Evolutionary conservation across 768 basidiomycete genomes (phyloP), one percentile per base, ranked within the genome.

Genomic region (Jaapia argillacea): DNA sequence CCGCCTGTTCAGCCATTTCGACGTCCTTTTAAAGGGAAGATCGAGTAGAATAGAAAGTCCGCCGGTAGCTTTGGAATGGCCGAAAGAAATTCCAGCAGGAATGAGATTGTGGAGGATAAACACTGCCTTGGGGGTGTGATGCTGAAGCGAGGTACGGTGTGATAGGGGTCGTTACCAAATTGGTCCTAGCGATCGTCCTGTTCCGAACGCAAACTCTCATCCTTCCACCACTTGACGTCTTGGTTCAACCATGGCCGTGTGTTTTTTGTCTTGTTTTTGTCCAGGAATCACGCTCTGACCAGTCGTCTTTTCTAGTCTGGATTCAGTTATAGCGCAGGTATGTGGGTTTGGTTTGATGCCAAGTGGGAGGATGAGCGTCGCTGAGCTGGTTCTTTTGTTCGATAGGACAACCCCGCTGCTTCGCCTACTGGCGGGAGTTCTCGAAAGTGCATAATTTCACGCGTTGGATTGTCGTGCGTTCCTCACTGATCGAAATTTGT

Each of bases 341-440:
- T 41, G 68, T 45, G 12, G 4, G n/a, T n/a, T n/a, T n/a, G n/a
- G n/a, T n/a, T 37, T 6, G 12, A 27, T 20, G 36, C 18, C 42
- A 24, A n/a, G 18, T 2, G 14, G 16, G 4, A 13, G 31, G 25
- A 36, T n/a, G 22, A 38, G 24, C 24, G 6, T 45, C 13, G 25
- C 43, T 21, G 37, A 24, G n/a, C n/a, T 23, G 7, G 26, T 42
- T 28, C 49, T 35, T 49, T 24, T 45, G n/a, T n/a, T n/a, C n/a
- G n/a, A 46, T 48, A 91, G 89, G 88, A 53, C 79, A 78, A 50
- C 78, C 86, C 48, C 75, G 87, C 55, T 96, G 92, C 64, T 92
- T 92, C 62, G 70, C 77, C 10, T 88, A 83, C 66, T 94, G 91
- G 90, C 90, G 92, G 56, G 87, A 92, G 61, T 85, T 88, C 65